Base-by-base conservation (phyloP, 2,329 filamentous ascomycete genomes). In the Penicillium crustosum region DNA sequence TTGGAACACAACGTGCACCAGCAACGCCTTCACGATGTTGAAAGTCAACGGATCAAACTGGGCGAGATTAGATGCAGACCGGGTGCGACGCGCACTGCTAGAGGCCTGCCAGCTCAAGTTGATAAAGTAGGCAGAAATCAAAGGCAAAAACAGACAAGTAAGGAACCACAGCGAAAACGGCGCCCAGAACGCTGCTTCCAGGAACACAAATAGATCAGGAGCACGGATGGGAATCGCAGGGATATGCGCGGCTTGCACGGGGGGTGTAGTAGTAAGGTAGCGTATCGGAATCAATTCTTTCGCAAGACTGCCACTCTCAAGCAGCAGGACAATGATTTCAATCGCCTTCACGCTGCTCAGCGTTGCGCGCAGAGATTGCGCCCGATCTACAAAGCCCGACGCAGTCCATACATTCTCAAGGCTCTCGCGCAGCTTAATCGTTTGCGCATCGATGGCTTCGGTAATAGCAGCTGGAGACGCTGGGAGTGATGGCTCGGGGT, bases 31-130 rank as follows among this genome's bases (percentile, higher is more conserved):
- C 67, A 86, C 86, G 57, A 97, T 87, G 78, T 93, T 96, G 78
- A 95, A 99, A 23, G 88, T 89, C 70, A 97, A 79, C 4, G 93
- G 93, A 73, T 99, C 94, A 63, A 93, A 86, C 42, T 61, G 70
- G 6, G 69, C 44, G 49, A 54, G 66, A 57, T 33, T 42, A 23
- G 65, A 52, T 15, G 57, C 57, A 33, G 67, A 68, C 58, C 65
- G 73, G 48, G 60, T 68, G 48, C 59, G 65, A 51, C 65, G 68
- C 49, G 59, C 60, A 50, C 68, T 60, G 35, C 58, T 62, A 13
- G 69, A 70, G 59, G 74, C 78, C 42, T 83, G 81, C 53, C 84
- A 77, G 39, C 87, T 90, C 69, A 97, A 76, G 76, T 97, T 97
- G 83, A 96, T 89, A 73, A 97, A 96, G 79, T 94, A 97, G 27